These are phyloP conservation scores for Pyrenochaeta sp. DNA, from an alignment of 2,329 filamentous ascomycete genomes.

Conservation along the genomic window DNA sequence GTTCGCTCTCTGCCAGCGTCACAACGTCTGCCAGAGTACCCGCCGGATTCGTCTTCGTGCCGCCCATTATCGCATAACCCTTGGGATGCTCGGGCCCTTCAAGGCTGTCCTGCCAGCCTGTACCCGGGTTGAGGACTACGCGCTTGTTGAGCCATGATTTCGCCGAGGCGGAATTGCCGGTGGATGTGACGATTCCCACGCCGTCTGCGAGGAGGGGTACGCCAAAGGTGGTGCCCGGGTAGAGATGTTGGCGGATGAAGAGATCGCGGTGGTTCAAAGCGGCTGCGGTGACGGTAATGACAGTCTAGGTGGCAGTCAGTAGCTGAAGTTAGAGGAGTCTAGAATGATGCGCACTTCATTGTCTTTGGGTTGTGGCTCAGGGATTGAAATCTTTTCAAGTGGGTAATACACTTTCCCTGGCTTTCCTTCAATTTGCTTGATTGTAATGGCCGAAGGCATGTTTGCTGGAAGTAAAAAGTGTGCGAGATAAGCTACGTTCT, in stretches of 20 bases:
- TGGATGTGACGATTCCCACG: conserved; percentile 73
- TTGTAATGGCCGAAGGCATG: conserved; percentile 66
- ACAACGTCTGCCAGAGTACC: conserved; percentile 82
- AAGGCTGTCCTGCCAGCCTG: conserved; percentile 76
- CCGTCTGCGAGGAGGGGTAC: conserved; percentile 85
- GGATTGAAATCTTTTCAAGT: conserved; percentile 48
- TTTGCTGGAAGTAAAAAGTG: not conserved
- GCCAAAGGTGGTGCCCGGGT: conserved; percentile 83
- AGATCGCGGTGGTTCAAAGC: conserved; percentile 95
- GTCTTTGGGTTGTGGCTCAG: conserved; percentile 37
- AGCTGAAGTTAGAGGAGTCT: not conserved
- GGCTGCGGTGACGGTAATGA: conserved; percentile 78
- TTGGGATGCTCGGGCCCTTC: conserved; percentile 74
- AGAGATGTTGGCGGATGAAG: conserved; percentile 91
- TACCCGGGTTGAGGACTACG: conserved; percentile 80
- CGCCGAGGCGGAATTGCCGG: conserved; percentile 66
- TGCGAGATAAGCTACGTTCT: not conserved
- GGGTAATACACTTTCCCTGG: conserved; percentile 90
- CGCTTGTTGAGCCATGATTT: conserved; percentile 68
- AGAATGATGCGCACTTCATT: conserved; percentile 31
- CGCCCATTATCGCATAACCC: conserved; percentile 73
- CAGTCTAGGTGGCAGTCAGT: conserved; percentile 66
- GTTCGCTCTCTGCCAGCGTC: conserved; percentile 72
- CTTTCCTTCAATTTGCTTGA: conserved; percentile 79
- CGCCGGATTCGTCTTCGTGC: conserved; percentile 68